Conservation (phyloP, 176 grass and related monocot species). For the Oryza nivara region DNA sequence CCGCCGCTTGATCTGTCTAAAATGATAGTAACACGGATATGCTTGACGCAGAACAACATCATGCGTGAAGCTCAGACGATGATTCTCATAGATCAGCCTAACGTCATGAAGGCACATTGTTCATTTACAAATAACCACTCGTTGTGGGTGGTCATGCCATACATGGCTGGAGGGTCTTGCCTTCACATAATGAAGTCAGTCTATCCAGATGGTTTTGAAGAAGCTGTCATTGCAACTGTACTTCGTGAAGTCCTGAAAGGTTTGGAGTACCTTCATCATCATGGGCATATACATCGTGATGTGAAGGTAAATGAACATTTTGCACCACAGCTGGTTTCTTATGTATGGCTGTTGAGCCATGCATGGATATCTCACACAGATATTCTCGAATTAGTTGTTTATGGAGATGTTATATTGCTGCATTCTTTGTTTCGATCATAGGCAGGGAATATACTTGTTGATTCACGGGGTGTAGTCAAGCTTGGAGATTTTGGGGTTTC, state of each 20-base stretch:
- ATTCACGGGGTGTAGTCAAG: constrained; percentile 79
- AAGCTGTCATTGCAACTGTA: constrained; percentile 80
- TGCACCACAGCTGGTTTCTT: too few species aligned
- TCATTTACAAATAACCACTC: constrained; percentile 77
- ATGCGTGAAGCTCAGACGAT: constrained; percentile 93
- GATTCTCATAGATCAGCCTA: constrained; percentile 91
- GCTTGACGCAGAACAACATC: constrained; percentile 74
- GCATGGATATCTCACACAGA: neutral
- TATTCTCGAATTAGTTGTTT: constrained; percentile 11
- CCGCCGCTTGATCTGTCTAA: neutral
- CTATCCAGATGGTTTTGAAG: constrained; percentile 74
- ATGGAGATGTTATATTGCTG: neutral
- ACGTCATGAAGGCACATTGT: constrained; percentile 89
- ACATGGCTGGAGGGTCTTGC: constrained; percentile 91
- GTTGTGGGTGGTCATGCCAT: constrained; percentile 94
- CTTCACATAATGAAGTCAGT: constrained; percentile 98
- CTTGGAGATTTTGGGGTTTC: constrained; percentile 98
- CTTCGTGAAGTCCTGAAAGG: constrained; percentile 88
- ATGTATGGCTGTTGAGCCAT: too few species aligned
- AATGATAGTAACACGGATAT: neutral
- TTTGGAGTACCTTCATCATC: constrained; percentile 89
- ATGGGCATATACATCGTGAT: constrained; percentile 94
- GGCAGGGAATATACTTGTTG: constrained; percentile 97
- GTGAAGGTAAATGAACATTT: constrained; percentile 69
- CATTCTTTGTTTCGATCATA: constrained; percentile 45